Conservation (phyloP, 1,284 basidiomycete genomes). For the Somion occarium region DNA sequence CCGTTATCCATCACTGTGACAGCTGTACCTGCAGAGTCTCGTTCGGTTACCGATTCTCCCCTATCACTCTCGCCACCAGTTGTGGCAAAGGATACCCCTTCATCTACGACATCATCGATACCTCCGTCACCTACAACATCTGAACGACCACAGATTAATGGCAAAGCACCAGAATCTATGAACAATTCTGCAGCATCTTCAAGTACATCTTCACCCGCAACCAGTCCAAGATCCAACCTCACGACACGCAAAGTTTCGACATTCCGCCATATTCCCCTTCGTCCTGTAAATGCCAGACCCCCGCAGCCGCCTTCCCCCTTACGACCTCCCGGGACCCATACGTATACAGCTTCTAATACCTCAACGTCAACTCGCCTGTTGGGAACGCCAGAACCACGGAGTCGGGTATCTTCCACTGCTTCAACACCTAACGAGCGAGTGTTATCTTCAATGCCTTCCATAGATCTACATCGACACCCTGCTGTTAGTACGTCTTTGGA, state of each 20-base stretch:
- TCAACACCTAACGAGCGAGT: constrained; percentile 21
- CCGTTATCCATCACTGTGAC: constrained; percentile 1
- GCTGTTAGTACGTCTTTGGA: not conserved
- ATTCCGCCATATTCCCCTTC: constrained; percentile 53
- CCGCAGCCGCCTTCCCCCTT: constrained; percentile 38
- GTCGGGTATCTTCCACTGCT: constrained; percentile 17
- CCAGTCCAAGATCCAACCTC: constrained; percentile 18
- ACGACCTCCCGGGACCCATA: constrained; percentile 29
- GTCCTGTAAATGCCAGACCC: constrained; percentile 29
- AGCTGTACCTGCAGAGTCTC: not conserved
- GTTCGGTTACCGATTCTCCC: constrained; percentile 1
- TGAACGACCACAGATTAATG: constrained; percentile 4
- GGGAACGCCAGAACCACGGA: constrained; percentile 15
- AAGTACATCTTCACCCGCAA: constrained; percentile 12
- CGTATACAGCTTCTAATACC: constrained; percentile 17
- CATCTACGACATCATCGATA: not conserved
- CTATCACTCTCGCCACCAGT: not conserved
- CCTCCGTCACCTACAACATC: constrained; percentile 1
- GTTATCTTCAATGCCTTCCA: constrained; percentile 19
- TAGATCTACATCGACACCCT: constrained; percentile 13
- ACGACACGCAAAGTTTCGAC: constrained; percentile 41
- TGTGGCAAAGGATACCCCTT: not conserved
- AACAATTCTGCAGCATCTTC: constrained; percentile 18
- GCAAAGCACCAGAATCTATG: not conserved
- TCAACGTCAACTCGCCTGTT: constrained; percentile 19